Conservation (phyloP, 768 basidiomycete species). For the Scleroderma bovista region DNA sequence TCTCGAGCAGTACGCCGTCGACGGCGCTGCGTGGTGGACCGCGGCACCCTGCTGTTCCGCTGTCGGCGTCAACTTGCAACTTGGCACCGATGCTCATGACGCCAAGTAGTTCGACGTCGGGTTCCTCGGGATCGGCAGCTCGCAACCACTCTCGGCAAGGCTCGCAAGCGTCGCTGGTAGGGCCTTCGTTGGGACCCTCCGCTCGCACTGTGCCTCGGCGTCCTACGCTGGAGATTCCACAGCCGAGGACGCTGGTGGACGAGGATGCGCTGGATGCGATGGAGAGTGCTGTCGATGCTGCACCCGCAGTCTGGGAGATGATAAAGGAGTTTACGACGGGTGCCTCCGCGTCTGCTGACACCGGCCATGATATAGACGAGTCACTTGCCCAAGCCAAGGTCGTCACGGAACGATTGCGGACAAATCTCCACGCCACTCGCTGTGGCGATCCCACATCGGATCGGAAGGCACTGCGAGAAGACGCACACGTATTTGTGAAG, state of each 20-base stretch:
- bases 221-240: conserved; percentile 43
- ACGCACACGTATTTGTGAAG: conserved; percentile 79
- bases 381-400: conserved; percentile 56
- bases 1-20: conserved; percentile 24
- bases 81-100: conserved; percentile 8
- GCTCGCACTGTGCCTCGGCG: conserved; percentile 21
- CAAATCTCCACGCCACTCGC: conserved; percentile 53
- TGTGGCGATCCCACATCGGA: conserved; percentile 51
- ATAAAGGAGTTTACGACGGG: conserved; percentile 69
- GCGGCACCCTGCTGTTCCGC: conserved; percentile 38
- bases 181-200: conserved; percentile 34
- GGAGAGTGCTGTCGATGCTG: conserved; percentile 70
- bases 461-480: conserved; percentile 61
- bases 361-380: conserved; percentile 42
- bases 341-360: conserved; percentile 41
- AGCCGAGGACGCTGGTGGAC: conserved; percentile 63
- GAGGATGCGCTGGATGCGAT: conserved; percentile 77
- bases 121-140: conserved; percentile 7
- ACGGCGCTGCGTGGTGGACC: conserved; percentile 44
- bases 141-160: conserved; percentile 37
- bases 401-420: conserved; percentile 57
- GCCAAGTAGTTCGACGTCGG: conserved; percentile 7
- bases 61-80: conserved; percentile 20
- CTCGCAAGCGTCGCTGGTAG: conserved; percentile 39
- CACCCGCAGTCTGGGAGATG: conserved; percentile 77